A percentile compares a stretch with the other conserved stretches of the same genome.
Conservation (phyloP, 352 stramenopile genomes). For the Phytophthora kernoviae region DNA sequence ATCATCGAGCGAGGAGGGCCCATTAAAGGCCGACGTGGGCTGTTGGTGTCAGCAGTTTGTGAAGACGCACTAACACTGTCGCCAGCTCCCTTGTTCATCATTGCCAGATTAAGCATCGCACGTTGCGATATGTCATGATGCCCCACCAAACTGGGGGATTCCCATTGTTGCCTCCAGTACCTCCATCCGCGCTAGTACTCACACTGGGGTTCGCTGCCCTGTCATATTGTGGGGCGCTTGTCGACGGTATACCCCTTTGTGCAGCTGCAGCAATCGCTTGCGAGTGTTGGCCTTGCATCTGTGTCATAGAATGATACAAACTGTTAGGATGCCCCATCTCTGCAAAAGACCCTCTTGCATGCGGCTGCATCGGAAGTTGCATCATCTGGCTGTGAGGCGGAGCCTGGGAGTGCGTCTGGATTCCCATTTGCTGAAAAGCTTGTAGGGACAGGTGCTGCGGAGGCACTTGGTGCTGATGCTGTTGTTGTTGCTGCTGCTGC, state of each 20-base stretch:
- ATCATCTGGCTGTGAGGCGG: conserved; percentile 60
- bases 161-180: conserved; percentile 17
- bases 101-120: conserved; percentile 62
- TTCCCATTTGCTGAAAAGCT: conserved; percentile 58
- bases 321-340: conserved; percentile 48
- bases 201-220: conserved; percentile 22
- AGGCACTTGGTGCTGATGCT: conserved; percentile 32
- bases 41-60: conserved; percentile 24
- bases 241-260: conserved; percentile 34
- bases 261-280: conserved; percentile 27
- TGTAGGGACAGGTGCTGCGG: conserved; percentile 59
- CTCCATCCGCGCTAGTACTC: conserved; percentile 15
- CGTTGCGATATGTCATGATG: conserved; percentile 52
- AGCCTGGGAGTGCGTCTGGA: conserved; percentile 43
- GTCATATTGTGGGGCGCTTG: conserved; percentile 36
- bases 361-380: conserved; percentile 60
- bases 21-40: conserved; percentile 22
- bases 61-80: conserved; percentile 10
- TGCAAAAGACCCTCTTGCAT: conserved; percentile 39
- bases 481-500: conserved; percentile 45
- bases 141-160: conserved; percentile 24
- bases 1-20: conserved; percentile 23
- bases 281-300: conserved; percentile 41
- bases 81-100: conserved; percentile 44
- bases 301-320: conserved; percentile 62